Conservation (phyloP, 495 filamentous ascomycete genomes). For the Talaromyces stipitatus region DNA sequence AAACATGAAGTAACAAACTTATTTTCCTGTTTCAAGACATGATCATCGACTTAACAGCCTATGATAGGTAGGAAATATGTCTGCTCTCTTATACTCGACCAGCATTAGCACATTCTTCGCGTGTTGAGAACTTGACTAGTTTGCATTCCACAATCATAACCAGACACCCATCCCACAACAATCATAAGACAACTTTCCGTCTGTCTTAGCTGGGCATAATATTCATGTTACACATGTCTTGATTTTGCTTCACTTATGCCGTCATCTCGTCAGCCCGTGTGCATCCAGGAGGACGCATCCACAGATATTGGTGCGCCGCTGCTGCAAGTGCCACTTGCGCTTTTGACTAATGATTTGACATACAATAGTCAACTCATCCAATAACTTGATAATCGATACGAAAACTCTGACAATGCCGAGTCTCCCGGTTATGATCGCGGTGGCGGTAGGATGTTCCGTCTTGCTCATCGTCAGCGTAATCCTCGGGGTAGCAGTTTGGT, state of each 20-base stretch:
- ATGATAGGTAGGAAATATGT: not conserved
- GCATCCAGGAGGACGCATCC: not conserved
- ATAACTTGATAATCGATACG: not conserved
- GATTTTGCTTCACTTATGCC: not conserved
- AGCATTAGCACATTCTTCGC: not conserved
- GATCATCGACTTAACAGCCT: not conserved
- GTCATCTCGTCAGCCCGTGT: not conserved
- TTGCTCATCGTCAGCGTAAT: constrained; percentile 28
- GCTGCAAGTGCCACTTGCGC: not conserved
- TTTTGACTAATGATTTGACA: not conserved
- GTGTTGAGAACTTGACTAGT: not conserved
- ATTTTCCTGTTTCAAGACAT: not conserved
- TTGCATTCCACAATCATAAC: not conserved
- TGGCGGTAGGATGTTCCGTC: constrained; percentile 33
- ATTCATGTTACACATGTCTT: not conserved
- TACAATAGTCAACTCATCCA: not conserved
- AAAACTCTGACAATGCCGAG: constrained; percentile 24
- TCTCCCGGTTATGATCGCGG: constrained; percentile 31
- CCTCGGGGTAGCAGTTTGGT: constrained; percentile 28
- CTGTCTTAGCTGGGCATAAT: not conserved
- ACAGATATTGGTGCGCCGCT: not conserved
- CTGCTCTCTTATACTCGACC: not conserved
- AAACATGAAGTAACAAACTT: not conserved
- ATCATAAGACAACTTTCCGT: not conserved
- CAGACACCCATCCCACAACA: not conserved